A percentile compares a stretch with the other conserved stretches of the same genome.
Evolutionary conservation across 106 monocot species (phyloP).

Genomic region (Alisma plantagoaquatica): DNA sequence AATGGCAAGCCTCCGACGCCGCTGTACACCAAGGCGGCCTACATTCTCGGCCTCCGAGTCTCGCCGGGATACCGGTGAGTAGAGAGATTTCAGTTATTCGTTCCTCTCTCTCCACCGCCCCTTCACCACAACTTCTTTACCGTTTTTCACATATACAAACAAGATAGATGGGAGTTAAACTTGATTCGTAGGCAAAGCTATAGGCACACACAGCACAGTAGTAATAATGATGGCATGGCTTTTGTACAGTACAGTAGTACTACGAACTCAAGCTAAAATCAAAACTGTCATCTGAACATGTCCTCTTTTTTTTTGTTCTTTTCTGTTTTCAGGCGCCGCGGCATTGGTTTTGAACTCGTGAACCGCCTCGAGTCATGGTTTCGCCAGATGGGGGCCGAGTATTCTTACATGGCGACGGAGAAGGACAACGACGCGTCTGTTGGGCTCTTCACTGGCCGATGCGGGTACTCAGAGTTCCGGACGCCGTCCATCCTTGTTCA

Average conservation of each 20-base stretch:
- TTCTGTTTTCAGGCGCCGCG: conserved; percentile 44
- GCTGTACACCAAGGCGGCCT: conserved; percentile 35
- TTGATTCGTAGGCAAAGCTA: too few species aligned
- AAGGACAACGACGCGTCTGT: conserved; percentile 58
- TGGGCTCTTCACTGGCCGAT: conserved; percentile 42
- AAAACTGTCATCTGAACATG: too few species aligned
- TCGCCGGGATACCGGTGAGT: conserved; percentile 43
- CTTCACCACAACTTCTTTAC: too few species aligned
- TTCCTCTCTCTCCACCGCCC: too few species aligned
- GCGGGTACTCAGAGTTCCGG: conserved; percentile 71
- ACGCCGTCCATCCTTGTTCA: conserved; percentile 63
- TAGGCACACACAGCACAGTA: too few species aligned
- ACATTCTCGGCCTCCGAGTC: conserved; percentile 73
- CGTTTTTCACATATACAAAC: too few species aligned
- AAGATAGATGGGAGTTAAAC: too few species aligned
- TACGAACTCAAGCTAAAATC: too few species aligned
- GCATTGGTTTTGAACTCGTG: conserved; percentile 49
- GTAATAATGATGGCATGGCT: too few species aligned
- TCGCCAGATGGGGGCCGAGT: conserved; percentile 41
- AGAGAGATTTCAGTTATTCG: too few species aligned
- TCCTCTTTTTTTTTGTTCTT: too few species aligned
- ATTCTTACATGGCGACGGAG: conserved; percentile 81
- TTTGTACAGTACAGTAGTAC: too few species aligned
- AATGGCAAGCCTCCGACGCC: conserved; percentile 5
- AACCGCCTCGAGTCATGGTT: conserved; percentile 55